Evolutionary conservation across 768 basidiomycete species (phyloP).

Genomic region (Mycena epipterygia): DNA sequence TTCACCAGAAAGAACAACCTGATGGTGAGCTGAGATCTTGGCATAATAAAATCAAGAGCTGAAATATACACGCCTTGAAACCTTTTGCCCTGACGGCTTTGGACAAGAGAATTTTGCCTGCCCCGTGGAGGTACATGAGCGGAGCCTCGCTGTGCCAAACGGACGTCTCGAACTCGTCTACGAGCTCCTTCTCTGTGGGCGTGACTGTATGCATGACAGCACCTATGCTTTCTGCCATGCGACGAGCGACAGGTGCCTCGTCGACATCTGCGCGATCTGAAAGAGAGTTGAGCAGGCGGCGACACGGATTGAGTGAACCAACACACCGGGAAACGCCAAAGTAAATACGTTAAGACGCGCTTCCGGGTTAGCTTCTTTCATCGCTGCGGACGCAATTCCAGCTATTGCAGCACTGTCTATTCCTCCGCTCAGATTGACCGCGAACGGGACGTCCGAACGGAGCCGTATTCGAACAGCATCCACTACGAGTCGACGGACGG

Average conservation of each 20-base stretch:
- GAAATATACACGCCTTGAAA: not conserved
- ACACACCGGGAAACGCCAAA: slow-evolving; percentile 7
- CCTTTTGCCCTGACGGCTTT: slow-evolving; percentile 15
- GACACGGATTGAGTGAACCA: not conserved
- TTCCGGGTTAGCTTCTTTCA: slow-evolving; percentile 1
- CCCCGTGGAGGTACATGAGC: slow-evolving; percentile 10
- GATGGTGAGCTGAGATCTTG: not conserved
- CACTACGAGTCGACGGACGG: slow-evolving; percentile 3
- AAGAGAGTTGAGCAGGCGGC: not conserved
- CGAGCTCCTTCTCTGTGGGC: slow-evolving; percentile 10
- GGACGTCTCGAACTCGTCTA: slow-evolving; percentile 4
- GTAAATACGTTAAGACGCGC: slow-evolving; percentile 13
- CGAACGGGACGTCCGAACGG: slow-evolving; percentile 13
- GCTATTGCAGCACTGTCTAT: slow-evolving; percentile 19
- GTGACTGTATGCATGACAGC: slow-evolving; percentile 1
- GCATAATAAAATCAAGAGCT: not conserved
- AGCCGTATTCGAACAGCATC: slow-evolving; percentile 8
- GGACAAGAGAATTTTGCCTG: slow-evolving; percentile 14
- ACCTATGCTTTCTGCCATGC: slow-evolving; percentile 15
- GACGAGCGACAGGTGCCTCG: slow-evolving; percentile 10
- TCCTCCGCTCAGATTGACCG: slow-evolving; percentile 18
- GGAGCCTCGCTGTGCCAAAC: slow-evolving; percentile 22
- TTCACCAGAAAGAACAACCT: slow-evolving; percentile 12
- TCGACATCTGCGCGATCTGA: slow-evolving; percentile 7
- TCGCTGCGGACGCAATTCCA: slow-evolving; percentile 1